Evolutionary conservation across 2,329 filamentous ascomycete genomes (phyloP), one percentile per base, ranked within the genome.

Genomic region (Lasiodiplodia hormozganensis): DNA sequence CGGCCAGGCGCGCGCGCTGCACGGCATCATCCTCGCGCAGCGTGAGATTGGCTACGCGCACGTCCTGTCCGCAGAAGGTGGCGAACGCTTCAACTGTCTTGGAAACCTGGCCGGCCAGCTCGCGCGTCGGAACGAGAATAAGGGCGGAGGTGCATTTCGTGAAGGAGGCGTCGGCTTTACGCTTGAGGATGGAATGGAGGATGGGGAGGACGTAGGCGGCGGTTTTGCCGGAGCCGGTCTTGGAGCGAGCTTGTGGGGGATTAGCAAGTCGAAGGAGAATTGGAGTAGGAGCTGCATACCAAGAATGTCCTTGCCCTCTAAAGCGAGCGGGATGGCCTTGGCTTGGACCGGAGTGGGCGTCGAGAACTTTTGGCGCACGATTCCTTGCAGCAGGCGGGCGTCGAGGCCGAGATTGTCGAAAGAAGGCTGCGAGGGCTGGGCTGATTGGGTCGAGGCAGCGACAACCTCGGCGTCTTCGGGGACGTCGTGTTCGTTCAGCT

Each of bases 221-320:
- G 12, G 96, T 99, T 85, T 99, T 99, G 73, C 96, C 96, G 4
- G 94, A 97, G 14, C 96, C 96, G 5, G 96, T 98, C 80, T 95
- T 96, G 47, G 95, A 93, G 76, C 95, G 94, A 67, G 94, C 94
- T 86, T 70, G 31, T n/a, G 65, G 65, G 2, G 16, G 28, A 62
- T 75, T 65, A 76, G 72, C 18, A n/a, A 21, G 79, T 73, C 53
- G 40, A 4, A 7, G 25, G 36, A 10, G 31, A 8, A n/a, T 10
- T 12, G 6, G 4, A 28, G 16, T n/a, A 8, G 11, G 16, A 16
- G 8, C 0, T 31, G 8, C 77, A 65, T 76, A 86, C 85, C 85
- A 49, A 98, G 85, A 58, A 99, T 89, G 84, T 98, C 94, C 76
- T 93, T 90, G 14, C 96, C 95, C 71, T 94, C 89, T 21, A 98